Evolutionary conservation across 352 stramenopile species (phyloP).

Genomic region (Phytophthora tubulina): DNA sequence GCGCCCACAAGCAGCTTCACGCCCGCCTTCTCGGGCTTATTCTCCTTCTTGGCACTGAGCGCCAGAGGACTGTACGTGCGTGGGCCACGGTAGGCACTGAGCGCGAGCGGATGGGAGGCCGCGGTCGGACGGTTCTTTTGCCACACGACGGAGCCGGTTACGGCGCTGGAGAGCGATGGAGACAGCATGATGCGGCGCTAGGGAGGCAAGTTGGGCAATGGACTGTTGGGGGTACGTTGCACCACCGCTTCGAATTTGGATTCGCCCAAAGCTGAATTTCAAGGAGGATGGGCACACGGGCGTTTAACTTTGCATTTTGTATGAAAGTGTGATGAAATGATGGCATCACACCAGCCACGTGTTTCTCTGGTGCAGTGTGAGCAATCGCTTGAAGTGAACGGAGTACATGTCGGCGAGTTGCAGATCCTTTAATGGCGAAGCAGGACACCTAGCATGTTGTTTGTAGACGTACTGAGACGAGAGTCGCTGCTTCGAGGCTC

Average conservation of each 20-base stretch:
- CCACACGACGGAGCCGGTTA: slow-evolving; percentile 28
- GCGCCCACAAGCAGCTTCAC: slow-evolving; percentile 89
- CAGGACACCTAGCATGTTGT: neutral
- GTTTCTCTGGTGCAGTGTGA: slow-evolving; percentile 30
- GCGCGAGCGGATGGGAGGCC: slow-evolving; percentile 32
- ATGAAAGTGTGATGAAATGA: slow-evolving; percentile 14
- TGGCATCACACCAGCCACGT: slow-evolving; percentile 11
- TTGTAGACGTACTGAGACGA: neutral
- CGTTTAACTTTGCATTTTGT: slow-evolving; percentile 6
- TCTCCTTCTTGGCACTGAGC: slow-evolving; percentile 40
- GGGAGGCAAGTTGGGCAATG: slow-evolving; percentile 33
- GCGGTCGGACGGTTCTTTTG: slow-evolving; percentile 12
- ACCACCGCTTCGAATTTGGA: slow-evolving; percentile 9
- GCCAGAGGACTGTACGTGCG: slow-evolving; percentile 26
- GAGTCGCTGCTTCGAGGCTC: slow-evolving; percentile 1
- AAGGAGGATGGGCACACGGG: slow-evolving; percentile 19
- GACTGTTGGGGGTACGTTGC: slow-evolving; percentile 31
- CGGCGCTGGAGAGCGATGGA: slow-evolving; percentile 25
- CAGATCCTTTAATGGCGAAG: slow-evolving; percentile 24
- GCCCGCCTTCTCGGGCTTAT: slow-evolving; percentile 60
- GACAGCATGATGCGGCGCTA: slow-evolving; percentile 10
- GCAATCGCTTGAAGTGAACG: slow-evolving; percentile 22
- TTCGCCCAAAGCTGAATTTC: slow-evolving; percentile 23
- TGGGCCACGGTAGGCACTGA: slow-evolving; percentile 30
- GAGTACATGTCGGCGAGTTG: neutral